Evolutionary conservation across 495 filamentous ascomycete species (phyloP).

Genomic region (Aspergillus heteromorphus): DNA sequence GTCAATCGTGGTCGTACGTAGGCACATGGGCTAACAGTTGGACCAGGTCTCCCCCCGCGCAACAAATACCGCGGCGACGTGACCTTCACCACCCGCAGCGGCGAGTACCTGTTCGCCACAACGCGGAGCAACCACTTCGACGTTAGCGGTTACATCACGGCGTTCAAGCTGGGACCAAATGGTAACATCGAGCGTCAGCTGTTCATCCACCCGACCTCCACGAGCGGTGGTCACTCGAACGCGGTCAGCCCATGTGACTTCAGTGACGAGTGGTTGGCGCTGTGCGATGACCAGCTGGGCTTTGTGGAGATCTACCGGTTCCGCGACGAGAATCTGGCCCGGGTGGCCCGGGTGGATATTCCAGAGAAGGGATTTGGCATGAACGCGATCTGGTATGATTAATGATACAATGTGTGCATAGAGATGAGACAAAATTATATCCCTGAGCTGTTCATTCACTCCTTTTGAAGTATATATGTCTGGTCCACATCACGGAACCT

Average conservation of each 20-base stretch:
- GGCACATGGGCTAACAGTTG: conserved; percentile 47
- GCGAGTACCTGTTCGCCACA: conserved; percentile 73
- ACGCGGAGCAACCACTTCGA: conserved; percentile 68
- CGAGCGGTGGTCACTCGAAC: conserved; percentile 80
- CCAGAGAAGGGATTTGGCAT: conserved; percentile 80
- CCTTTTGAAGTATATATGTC: too few species aligned
- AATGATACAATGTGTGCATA: neutral
- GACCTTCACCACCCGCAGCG: conserved; percentile 58
- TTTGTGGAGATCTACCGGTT: conserved; percentile 83
- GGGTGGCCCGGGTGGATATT: conserved; percentile 69
- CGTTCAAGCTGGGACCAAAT: conserved; percentile 62
- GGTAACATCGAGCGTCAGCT: conserved; percentile 72
- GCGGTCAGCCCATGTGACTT: conserved; percentile 74
- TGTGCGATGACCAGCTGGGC: conserved; percentile 79
- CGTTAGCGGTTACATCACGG: conserved; percentile 73
- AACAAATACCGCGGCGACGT: conserved; percentile 73
- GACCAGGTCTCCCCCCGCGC: conserved; percentile 43
- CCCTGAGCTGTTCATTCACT: too few species aligned
- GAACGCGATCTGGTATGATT: conserved; percentile 59
- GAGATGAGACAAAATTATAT: too few species aligned
- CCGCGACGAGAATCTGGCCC: conserved; percentile 68
- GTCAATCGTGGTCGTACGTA: conserved; percentile 20
- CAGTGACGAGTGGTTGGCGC: conserved; percentile 77
- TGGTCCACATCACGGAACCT: too few species aligned
- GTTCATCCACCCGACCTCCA: conserved; percentile 75